Conservation (phyloP, 805 yeast genomes). For the Saccharomyces mikatae region DNA sequence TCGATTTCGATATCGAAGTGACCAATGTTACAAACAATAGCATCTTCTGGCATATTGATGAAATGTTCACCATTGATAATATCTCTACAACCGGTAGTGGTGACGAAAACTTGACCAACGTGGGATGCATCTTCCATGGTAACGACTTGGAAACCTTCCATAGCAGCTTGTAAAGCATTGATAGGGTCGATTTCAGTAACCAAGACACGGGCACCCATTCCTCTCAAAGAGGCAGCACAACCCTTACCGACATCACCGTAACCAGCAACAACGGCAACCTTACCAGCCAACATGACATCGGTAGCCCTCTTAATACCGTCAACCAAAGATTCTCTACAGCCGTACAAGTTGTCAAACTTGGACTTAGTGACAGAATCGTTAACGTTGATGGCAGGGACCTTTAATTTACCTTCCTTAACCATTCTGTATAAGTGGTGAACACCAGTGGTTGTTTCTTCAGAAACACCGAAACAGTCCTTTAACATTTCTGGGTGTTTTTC, state of each 20-base stretch:
- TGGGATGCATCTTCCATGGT: slow-evolving; percentile 91
- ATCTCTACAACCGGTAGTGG: slow-evolving; percentile 99
- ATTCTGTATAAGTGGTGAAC: slow-evolving; percentile 97
- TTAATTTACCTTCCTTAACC: slow-evolving; percentile 78
- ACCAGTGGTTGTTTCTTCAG: slow-evolving; percentile 99
- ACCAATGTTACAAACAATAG: slow-evolving; percentile 99
- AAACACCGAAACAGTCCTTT: slow-evolving; percentile 87
- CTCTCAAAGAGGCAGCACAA: slow-evolving; percentile 96
- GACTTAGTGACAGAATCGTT: slow-evolving; percentile 98
- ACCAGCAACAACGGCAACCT: slow-evolving; percentile 98
- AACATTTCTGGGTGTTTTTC: slow-evolving; percentile 97
- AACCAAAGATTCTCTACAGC: slow-evolving; percentile 96
- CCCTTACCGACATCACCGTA: slow-evolving; percentile 99
- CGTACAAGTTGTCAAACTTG: slow-evolving; percentile 98
- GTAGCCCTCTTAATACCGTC: slow-evolving; percentile 99
- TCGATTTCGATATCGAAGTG: slow-evolving; percentile 98
- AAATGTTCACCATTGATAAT: slow-evolving; percentile 87
- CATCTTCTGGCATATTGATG: slow-evolving; percentile 93
- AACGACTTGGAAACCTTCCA: slow-evolving; percentile 94
- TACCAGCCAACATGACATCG: slow-evolving; percentile 99
- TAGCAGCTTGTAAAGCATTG: slow-evolving; percentile 98
- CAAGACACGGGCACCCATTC: slow-evolving; percentile 98
- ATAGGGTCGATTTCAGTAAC: slow-evolving; percentile 97
- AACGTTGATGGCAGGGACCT: slow-evolving; percentile 98
- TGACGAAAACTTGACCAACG: slow-evolving; percentile 93